phyloP scores from a whole-genome alignment of 2,329 filamentous ascomycete species.

The Verticillium alfalfae region DNA sequence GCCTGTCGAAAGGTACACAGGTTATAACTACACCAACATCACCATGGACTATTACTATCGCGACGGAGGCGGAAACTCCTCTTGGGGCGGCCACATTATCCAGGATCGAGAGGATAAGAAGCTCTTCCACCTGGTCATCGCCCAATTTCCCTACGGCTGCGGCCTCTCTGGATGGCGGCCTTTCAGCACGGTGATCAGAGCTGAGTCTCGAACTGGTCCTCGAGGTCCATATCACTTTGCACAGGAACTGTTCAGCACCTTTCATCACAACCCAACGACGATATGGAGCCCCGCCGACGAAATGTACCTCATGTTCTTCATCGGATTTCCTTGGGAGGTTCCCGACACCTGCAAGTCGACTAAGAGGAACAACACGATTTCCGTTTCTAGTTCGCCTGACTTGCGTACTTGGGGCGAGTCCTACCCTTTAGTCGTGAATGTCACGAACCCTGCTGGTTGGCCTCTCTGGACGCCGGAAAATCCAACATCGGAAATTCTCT shows the following conservation, averaged over 20 bases:
- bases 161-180: conserved; percentile 41
- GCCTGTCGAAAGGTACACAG: conserved; percentile 30
- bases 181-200: conserved; percentile 36
- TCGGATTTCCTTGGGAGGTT: conserved; percentile 20
- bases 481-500: conserved; percentile 19
- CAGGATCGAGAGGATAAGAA: conserved; percentile 29
- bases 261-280: conserved; percentile 39
- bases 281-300: conserved; percentile 37
- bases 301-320: conserved; percentile 37
- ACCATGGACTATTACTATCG: conserved; percentile 3
- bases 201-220: conserved; percentile 36
- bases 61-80: conserved; percentile 28
- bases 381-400: conserved; percentile 12
- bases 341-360: conserved; percentile 11
- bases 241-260: conserved; percentile 31
- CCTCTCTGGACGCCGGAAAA: conserved; percentile 23
- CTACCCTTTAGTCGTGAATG: conserved; percentile 8
- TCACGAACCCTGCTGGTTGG: conserved; percentile 36
- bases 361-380: conserved; percentile 17
- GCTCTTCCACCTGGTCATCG: conserved; percentile 38
- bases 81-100: conserved; percentile 41
- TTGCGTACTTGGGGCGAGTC: conserved; percentile 3
- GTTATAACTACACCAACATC: conserved; percentile 30
- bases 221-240: conserved; percentile 36
- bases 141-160: conserved; percentile 39